These are phyloP conservation scores for Auricularia heimuer DNA, from an alignment of 768 basidiomycete species.

Conservation along the genomic window DNA sequence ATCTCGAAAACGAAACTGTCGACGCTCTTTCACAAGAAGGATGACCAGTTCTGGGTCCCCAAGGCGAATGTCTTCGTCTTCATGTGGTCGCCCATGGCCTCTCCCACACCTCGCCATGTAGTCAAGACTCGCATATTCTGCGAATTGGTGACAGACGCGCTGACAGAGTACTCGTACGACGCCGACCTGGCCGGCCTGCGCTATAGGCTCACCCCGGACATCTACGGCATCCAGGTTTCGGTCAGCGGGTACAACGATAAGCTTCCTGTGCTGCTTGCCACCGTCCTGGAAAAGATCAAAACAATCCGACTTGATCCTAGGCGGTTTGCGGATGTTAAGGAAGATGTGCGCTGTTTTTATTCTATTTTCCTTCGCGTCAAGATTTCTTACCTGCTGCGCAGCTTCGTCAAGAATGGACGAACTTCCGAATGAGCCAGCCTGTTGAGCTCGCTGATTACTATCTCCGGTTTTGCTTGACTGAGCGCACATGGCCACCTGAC, in stretches of 20 bases:
- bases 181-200: slow-evolving; percentile 83
- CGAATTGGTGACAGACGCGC: slow-evolving; percentile 78
- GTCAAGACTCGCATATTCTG: slow-evolving; percentile 72
- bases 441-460: slow-evolving; percentile 74
- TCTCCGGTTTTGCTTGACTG: slow-evolving; percentile 56
- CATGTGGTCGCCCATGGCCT: slow-evolving; percentile 48
- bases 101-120: slow-evolving; percentile 45
- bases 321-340: slow-evolving; percentile 34
- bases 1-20: slow-evolving; percentile 63
- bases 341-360: slow-evolving; percentile 28
- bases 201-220: slow-evolving; percentile 55
- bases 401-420: slow-evolving; percentile 72
- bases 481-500: slow-evolving; percentile 63
- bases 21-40: slow-evolving; percentile 92
- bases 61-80: slow-evolving; percentile 72
- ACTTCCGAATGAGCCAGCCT: slow-evolving; percentile 79
- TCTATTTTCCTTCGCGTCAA: background rate
- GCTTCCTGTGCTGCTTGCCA: slow-evolving; percentile 33
- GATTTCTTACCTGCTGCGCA: slow-evolving; percentile 18
- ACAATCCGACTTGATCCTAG: slow-evolving; percentile 29
- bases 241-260: slow-evolving; percentile 46
- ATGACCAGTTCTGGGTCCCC: slow-evolving; percentile 93
- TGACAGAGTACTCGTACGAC: slow-evolving; percentile 86
- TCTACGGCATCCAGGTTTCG: slow-evolving; percentile 45
- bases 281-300: slow-evolving; percentile 32